phyloP scores from a whole-genome alignment of 345 rosid genomes.

The Raphanus sativus region DNA sequence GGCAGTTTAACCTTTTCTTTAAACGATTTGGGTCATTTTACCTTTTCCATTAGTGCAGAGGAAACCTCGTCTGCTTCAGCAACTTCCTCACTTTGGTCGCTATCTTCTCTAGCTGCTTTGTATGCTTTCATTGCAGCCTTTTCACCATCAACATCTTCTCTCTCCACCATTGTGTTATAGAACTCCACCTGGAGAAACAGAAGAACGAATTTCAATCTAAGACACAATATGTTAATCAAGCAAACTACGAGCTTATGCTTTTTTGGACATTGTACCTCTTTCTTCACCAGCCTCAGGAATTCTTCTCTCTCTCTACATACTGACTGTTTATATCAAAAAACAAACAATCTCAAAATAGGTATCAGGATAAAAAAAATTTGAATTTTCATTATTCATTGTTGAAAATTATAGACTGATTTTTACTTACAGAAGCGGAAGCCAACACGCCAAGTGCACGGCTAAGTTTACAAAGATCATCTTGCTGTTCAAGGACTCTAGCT shows the following conservation, averaged over 20 bases:
- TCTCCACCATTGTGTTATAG: constrained; percentile 79
- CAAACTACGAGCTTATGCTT: constrained; percentile 8
- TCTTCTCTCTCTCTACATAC: constrained; percentile 90
- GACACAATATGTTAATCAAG: constrained; percentile 11
- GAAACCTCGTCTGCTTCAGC: constrained; percentile 67
- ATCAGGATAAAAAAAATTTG: background rate
- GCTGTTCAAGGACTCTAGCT: constrained; percentile 67
- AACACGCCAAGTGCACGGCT: constrained; percentile 86
- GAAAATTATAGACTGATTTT: constrained; percentile 27
- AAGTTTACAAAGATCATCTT: constrained; percentile 74
- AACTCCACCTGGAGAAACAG: constrained; percentile 66
- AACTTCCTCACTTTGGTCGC: constrained; percentile 47
- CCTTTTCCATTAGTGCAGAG: constrained; percentile 75
- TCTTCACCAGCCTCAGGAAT: constrained; percentile 75
- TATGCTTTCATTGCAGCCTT: constrained; percentile 77
- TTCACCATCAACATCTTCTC: constrained; percentile 66
- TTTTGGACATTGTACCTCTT: constrained; percentile 61
- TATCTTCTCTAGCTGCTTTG: constrained; percentile 77
- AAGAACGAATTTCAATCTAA: background rate
- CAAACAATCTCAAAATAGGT: constrained; percentile 20
- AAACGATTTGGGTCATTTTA: constrained; percentile 20
- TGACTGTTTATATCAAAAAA: constrained; percentile 54
- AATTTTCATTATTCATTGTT: background rate
- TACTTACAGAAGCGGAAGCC: constrained; percentile 91
- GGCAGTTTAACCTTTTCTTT: background rate